phyloP scores from a whole-genome alignment of 306 rosid species.

The Sindora glabra region DNA sequence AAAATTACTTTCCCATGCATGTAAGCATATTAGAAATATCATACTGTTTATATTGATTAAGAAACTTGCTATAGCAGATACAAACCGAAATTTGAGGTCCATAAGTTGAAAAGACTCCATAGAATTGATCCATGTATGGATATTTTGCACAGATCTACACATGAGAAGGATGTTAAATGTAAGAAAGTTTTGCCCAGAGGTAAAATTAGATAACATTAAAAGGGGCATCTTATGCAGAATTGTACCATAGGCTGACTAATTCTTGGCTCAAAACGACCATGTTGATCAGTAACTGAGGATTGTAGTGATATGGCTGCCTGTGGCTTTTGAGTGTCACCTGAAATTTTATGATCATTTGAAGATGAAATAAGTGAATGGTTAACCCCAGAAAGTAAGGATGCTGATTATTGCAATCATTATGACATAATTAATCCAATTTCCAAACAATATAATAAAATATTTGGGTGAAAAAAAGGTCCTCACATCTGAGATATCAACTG shows the following conservation, averaged over 20 bases:
- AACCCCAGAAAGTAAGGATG: constrained; percentile 7
- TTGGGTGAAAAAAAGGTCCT: no score
- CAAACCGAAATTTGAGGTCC: constrained; percentile 79
- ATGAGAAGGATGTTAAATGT: constrained; percentile 5
- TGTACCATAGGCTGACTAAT: constrained; percentile 75
- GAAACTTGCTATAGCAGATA: constrained; percentile 20
- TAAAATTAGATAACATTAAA: background rate
- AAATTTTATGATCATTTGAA: constrained; percentile 46
- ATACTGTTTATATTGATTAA: background rate
- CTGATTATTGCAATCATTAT: background rate
- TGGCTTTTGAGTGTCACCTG: constrained; percentile 48
- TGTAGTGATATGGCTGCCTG: constrained; percentile 49
- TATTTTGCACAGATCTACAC: constrained; percentile 65
- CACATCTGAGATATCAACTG: no score
- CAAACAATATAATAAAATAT: no score
- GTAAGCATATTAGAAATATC: constrained; percentile 1
- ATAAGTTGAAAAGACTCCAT: constrained; percentile 68
- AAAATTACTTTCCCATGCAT: constrained; percentile 4
- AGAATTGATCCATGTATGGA: constrained; percentile 69
- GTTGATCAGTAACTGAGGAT: constrained; percentile 38
- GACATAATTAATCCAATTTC: background rate
- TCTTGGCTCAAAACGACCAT: constrained; percentile 64
- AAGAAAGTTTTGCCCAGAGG: constrained; percentile 17
- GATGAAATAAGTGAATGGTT: constrained; percentile 20
- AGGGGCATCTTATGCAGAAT: background rate